Evolutionary conservation across 169 alveolate species (phyloP).

Genomic region (Perkinsus chesapeaki): DNA sequence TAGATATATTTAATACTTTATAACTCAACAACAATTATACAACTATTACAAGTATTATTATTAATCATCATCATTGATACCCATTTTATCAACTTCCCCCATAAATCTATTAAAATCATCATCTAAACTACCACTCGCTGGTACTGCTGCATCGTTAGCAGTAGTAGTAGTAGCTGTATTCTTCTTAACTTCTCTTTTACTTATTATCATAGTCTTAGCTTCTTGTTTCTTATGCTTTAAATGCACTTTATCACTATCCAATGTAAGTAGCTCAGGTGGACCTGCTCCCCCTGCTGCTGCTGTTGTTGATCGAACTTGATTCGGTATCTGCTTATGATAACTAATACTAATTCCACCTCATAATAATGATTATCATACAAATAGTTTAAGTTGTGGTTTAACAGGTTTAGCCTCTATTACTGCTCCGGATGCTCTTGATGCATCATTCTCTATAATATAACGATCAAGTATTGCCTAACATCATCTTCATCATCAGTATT

Average conservation of each 20-base stretch:
- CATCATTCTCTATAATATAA: background rate
- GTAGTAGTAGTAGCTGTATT: background rate
- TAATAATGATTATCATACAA: background rate
- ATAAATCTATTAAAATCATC: background rate
- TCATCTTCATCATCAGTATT: no score
- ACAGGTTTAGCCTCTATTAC: background rate
- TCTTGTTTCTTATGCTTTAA: background rate
- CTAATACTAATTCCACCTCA: background rate
- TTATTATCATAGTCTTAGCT: background rate
- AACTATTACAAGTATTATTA: no score
- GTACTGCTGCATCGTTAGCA: background rate
- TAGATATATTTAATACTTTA: no score
- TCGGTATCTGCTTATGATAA: background rate
- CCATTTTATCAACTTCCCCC: background rate
- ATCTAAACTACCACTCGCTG: background rate
- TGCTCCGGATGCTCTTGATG: background rate
- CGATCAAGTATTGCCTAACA: background rate
- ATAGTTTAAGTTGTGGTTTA: background rate
- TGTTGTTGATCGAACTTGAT: background rate
- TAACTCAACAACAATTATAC: no score
- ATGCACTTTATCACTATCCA: background rate
- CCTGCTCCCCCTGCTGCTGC: background rate
- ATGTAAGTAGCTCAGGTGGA: background rate
- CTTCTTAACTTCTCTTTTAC: background rate
- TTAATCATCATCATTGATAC: background rate